Evolutionary conservation across 2,329 filamentous ascomycete genomes (phyloP).

Genomic region (Herpotrichia juniperi): DNA sequence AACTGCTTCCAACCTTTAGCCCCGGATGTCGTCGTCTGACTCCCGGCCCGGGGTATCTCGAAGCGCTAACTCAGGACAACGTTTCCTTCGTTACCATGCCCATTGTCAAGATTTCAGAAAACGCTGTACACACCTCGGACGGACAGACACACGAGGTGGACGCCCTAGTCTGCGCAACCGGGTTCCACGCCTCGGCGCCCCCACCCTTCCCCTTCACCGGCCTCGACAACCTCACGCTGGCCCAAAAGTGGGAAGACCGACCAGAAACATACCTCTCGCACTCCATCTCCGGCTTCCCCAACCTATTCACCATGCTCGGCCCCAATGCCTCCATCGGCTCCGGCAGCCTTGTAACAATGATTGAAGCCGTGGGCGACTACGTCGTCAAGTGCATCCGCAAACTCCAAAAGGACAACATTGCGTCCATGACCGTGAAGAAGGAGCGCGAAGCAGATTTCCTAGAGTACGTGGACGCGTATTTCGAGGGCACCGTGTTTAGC

Average conservation of each 20-base stretch:
- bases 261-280: constrained; percentile 39
- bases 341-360: constrained; percentile 50
- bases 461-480: constrained; percentile 40
- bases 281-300: constrained; percentile 41
- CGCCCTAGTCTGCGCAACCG: constrained; percentile 53
- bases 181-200: constrained; percentile 47
- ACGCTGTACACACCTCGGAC: constrained; percentile 50
- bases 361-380: constrained; percentile 48
- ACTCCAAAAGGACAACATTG: constrained; percentile 51
- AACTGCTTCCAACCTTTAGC: constrained; percentile 50
- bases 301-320: constrained; percentile 50
- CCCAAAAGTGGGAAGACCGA: constrained; percentile 42
- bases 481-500: constrained; percentile 37
- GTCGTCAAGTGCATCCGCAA: constrained; percentile 48
- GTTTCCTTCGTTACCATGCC: constrained; percentile 43
- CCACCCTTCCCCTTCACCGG: constrained; percentile 49
- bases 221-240: constrained; percentile 32
- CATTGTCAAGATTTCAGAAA: constrained; percentile 44
- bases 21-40: constrained; percentile 57
- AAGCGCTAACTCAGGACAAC: constrained; percentile 52
- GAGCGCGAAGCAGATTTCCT: constrained; percentile 37
- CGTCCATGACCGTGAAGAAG: constrained; percentile 38
- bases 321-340: constrained; percentile 50
- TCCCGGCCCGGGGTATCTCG: constrained; percentile 59
- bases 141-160: constrained; percentile 48